Evolutionary conservation across 1,284 basidiomycete species (phyloP), one percentile per base, ranked within the genome.

Genomic region (Leccinum fallax): DNA sequence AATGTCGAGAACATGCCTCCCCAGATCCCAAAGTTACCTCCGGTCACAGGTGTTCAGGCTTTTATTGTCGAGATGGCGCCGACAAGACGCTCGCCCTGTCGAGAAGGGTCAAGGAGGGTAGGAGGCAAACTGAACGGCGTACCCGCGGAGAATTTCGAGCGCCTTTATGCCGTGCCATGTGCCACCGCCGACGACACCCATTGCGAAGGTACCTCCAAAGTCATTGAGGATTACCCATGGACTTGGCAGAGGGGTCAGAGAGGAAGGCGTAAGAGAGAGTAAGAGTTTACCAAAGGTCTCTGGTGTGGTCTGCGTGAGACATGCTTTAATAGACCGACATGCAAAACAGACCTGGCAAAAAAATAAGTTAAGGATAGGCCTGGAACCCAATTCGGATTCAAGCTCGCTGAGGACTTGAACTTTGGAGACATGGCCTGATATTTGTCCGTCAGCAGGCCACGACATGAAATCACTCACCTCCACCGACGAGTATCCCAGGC

Each of bases 141-240:
- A 96, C 95, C 76, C 91, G 85, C 62, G 97, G 97, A 64, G 95
- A 97, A 79, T 98, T 99, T 70, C 97, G 85, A 16, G 96, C 95
- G 63, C 97, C 97, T 79, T 99, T 99, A 98, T 96, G 67, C 95
- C 95, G 80, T 99, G 96, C 97, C 97, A 99, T 74, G 99, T 95
- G 68, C 94, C 95, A 71, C 97, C 95, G 70, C 95, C 95, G 56
- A 97, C 88, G 24, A 94, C 93, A 74, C 94, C 95, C 95, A 97
- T 97, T 38, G 94, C 87, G 75, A 95, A 97, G 19, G 95, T 96
- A 69, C 95, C 96, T 67, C 97, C 97, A 77, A 97, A 97, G 81
- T 99, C 97, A 81, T 95, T 98, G 67, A 99, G 89, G 76, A 99
- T 94, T 61, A 98, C 97, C 93, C 94, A 98, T 69, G 97, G 97